phyloP scores from a whole-genome alignment of 1,284 basidiomycete genomes.

The Coniophora puteana region DNA sequence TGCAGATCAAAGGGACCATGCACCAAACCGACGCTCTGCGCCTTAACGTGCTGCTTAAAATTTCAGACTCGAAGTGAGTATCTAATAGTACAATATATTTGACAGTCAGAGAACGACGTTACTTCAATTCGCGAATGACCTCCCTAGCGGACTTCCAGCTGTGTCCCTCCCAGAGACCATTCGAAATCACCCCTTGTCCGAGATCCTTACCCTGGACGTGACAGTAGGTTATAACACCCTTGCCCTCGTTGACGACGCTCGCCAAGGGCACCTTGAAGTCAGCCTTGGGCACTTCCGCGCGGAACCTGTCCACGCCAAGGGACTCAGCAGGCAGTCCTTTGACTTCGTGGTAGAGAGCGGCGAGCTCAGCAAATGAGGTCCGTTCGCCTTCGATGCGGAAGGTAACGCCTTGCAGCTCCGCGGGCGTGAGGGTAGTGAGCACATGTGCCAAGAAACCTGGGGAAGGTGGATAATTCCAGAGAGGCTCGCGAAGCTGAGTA shows the following conservation, averaged over 20 bases:
- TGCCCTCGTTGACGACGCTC: background rate
- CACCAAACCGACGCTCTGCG: too few species aligned
- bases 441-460: constrained; percentile 1
- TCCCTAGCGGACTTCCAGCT: constrained; percentile 24
- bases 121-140: constrained; percentile 17
- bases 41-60: too few species aligned
- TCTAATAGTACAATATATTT: too few species aligned
- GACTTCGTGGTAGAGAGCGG: constrained; percentile 9
- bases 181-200: constrained; percentile 2
- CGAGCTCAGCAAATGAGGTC: background rate
- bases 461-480: background rate
- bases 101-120: constrained; percentile 15
- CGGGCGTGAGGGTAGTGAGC: background rate
- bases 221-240: background rate
- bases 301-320: background rate
- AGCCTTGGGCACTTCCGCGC: too few species aligned
- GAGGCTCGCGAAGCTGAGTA: background rate
- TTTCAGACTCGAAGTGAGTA: too few species aligned
- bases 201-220: background rate
- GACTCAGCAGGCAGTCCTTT: background rate
- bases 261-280: background rate
- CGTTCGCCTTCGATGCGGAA: constrained; percentile 2
- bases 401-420: background rate
- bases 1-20: too few species aligned
- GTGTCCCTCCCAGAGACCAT: constrained; percentile 26